Base-by-base conservation (phyloP, 1,284 basidiomycete genomes). In the Irpex lacteus region DNA sequence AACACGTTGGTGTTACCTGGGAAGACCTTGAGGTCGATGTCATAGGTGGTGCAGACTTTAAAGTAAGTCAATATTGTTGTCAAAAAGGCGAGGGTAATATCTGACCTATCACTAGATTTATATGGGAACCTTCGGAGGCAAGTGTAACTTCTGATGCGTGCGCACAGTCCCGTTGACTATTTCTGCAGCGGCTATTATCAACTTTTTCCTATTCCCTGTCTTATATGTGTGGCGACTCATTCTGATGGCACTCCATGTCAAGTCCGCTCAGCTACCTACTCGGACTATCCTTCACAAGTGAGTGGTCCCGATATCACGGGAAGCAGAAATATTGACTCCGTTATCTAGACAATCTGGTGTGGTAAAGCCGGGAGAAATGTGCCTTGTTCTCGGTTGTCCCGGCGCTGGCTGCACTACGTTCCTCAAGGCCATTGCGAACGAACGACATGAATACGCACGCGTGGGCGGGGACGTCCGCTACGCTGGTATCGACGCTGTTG, bases 1-100 rank as follows among this genome's bases (percentile, higher is more conserved):
- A 96, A 79, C 86, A 89, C 67, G 90, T 95, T 44, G 92, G 92
- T 44, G 91, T 94, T 36, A 85, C 86, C 26, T 95, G 92, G 89
- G 83, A 92, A 60, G 81, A 89, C 67, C 76, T 94, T 0, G 82
- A 89, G 63, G 94, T 95, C 56, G 80, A 88, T 18, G 92, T 89
- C 34, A 74, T 82, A 1, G 92, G 91, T 32, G 89, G 88, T 52
- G 75, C 74, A 19, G 79, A 81, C 71, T 81, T 77, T 71, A 90
- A 90, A 78, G 89, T 84, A 60, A 50, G 76, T 69, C 1, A 47
- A 34, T 18, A 7, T 44, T 61, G 34, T 55, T 9, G 53, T 47
- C 8, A 54, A 44, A 56, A 0, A 36, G 32, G 56, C 13, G 13
- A 26, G 34, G n/a, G 34, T 18, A 21, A 53, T 26, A 3, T 7